These are phyloP conservation scores for Solanum peruvianum DNA, from an alignment of 257 asterid genomes.

Conservation along the genomic window DNA sequence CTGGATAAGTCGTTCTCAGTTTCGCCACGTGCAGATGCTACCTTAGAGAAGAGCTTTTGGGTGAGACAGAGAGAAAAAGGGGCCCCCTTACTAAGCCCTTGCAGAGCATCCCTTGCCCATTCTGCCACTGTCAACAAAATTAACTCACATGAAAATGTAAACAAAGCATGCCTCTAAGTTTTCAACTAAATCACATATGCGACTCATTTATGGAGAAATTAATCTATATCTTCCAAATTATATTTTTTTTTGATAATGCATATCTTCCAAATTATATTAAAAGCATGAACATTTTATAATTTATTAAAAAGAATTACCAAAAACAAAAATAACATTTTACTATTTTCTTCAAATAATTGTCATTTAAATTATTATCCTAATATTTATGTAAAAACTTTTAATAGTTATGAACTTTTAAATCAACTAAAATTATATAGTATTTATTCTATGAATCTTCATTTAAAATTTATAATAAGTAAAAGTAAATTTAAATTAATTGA, in stretches of 20 bases:
- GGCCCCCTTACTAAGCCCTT: constrained; percentile 85
- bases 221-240: not conserved
- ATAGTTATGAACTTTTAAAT: not conserved
- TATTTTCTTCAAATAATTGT: not conserved
- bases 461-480: not conserved
- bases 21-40: constrained; percentile 62
- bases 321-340: not conserved
- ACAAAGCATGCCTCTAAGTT: not conserved
- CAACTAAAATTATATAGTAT: not conserved
- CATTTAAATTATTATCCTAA: not conserved
- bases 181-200: not conserved
- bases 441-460: not conserved
- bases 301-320: not conserved
- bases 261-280: not conserved
- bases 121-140: constrained; percentile 55
- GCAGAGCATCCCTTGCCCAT: constrained; percentile 95
- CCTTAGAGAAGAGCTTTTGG: constrained; percentile 57
- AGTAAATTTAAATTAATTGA: not conserved
- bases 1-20: constrained; percentile 43
- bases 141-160: not conserved
- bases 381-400: not conserved
- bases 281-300: not conserved
- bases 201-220: not conserved
- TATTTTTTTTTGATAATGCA: not conserved
- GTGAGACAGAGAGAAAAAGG: constrained; percentile 91